Percentiles rank a stretch among this genome's conserved stretches.
phyloP scores from a whole-genome alignment of 2,329 filamentous ascomycete species.

The Colletotrichum sp. region DNA sequence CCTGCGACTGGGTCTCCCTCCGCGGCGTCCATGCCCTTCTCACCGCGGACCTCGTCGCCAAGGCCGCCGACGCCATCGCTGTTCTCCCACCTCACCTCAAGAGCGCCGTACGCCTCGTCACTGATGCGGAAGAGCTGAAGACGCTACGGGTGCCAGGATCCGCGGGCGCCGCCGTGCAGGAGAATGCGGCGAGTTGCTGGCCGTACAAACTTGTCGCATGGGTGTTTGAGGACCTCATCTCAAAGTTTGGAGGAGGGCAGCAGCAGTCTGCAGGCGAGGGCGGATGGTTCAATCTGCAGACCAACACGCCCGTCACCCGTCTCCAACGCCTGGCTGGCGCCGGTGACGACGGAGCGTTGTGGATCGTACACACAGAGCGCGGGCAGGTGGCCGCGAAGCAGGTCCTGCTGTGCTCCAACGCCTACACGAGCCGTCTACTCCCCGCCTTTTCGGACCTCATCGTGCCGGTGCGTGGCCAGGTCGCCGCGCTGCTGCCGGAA shows the following conservation, averaged over 20 bases:
- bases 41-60: slow-evolving; percentile 57
- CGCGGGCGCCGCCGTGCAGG: slow-evolving; percentile 68
- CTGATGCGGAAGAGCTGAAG: slow-evolving; percentile 44
- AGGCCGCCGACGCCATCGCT: slow-evolving; percentile 55
- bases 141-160: slow-evolving; percentile 61
- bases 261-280: slow-evolving; percentile 5
- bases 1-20: slow-evolving; percentile 72
- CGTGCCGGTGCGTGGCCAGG: slow-evolving; percentile 78
- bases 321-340: slow-evolving; percentile 39
- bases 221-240: slow-evolving; percentile 66
- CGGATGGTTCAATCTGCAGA: slow-evolving; percentile 71
- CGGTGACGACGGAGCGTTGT: slow-evolving; percentile 37
- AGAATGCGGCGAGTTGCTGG: slow-evolving; percentile 73
- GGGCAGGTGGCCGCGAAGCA: slow-evolving; percentile 68
- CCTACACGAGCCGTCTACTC: slow-evolving; percentile 78
- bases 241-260: slow-evolving; percentile 33
- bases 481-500: slow-evolving; percentile 65
- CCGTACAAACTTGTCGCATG: slow-evolving; percentile 84
- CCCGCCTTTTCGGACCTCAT: slow-evolving; percentile 74
- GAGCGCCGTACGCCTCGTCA: slow-evolving; percentile 47
- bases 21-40: slow-evolving; percentile 70
- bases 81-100: slow-evolving; percentile 66
- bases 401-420: slow-evolving; percentile 83
- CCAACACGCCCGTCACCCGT: slow-evolving; percentile 67
- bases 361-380: slow-evolving; percentile 70